Evolutionary conservation across 75 land plant species (phyloP), one percentile per base, ranked within the genome.

Genomic region (Pinus tabuliformis): DNA sequence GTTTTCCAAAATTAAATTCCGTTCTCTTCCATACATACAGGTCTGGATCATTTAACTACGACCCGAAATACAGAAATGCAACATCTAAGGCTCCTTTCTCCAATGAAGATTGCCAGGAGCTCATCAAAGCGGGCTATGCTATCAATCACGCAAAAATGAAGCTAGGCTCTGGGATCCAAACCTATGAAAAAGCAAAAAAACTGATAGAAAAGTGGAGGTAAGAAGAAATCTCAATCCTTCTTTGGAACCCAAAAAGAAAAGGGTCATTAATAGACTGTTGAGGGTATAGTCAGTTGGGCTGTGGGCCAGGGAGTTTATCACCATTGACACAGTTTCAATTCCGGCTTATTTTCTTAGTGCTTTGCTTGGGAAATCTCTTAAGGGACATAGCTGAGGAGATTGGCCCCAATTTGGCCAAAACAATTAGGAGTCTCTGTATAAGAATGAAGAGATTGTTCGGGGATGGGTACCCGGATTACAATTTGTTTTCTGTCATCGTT

Each of bases 161-260:
- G n/a, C 77, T 94, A 66, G 97, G 97, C 76, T 88, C 88, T 3
- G 97, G 95, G 66, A 30, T 72, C 36, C 79, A 79, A 9, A 79
- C 90, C 20, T 94, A 83, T 70, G 75, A 83, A 17, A 82, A 76
- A 75, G 95, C 88, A 36, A 94, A 92, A 74, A 58, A 57, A 4
- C 86, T 89, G 62, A 88, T 94, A 12, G 81, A 83, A 56, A 72
- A 78, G 58, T 94, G 97, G 95, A 87, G 85, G 97, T 90, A 36
- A 70, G 77, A 39, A 24, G 22, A 30, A 16, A 11, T 13, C 63
- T 56, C 72, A 33, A 49, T 36, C 59, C 52, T 8, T 4, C 16
- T 77, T 4, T 79, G 17, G 7, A 37, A 14, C 15, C 33, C 9
- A 20, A 49, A 24, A 30, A 52, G 15, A 16, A 16, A 52, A 21